Evolutionary conservation across 805 yeast genomes (phyloP), one percentile per base, ranked within the genome.

Genomic region (Nakazawaea molendinolei): DNA sequence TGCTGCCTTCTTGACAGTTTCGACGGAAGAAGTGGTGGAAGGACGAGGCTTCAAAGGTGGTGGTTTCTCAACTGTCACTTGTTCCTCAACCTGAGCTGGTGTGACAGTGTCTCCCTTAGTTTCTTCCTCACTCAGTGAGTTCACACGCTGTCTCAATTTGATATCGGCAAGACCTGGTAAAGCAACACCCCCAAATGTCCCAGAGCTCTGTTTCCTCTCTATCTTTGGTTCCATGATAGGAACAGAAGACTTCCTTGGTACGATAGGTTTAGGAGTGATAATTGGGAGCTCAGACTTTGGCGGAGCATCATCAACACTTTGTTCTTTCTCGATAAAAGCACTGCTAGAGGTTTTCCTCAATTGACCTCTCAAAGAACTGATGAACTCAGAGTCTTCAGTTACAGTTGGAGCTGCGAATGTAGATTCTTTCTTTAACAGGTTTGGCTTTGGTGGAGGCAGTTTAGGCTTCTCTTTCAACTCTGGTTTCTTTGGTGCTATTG

Each of bases 341-440:
- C 34, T 39, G 33, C 32, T 39, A 14, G 38, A 33, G 7, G 44
- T 44, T 31, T 46, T 49, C 27, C 40, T 45, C 26, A 48, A 38
- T 13, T 31, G 30, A 2, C 36, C 36, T 20, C 45, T 44, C 23
- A 44, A 42, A 5, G 46, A 38, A 4, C 44, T 16, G 16, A 46
- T 38, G 12, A 33, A 34, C n/a, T 38, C 33, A 4, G 39, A 39
- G 22, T 41, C 43, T 1, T 24, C 33, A 8, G 27, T 25, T 21
- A 3, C 30, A 27, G 23, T 24, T 22, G 27, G 13, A 15, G 10
- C 20, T 3, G 20, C 18, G 8, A n/a, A n/a, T n/a, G n/a, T n/a
- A n/a, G n/a, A n/a, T n/a, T n/a, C n/a, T n/a, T n/a, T n/a, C n/a
- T n/a, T n/a, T n/a, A n/a, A n/a, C n/a, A n/a, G n/a, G n/a, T n/a